Percentiles rank a stretch among this genome's conserved stretches.
Evolutionary conservation across 2,329 filamentous ascomycete genomes (phyloP).

Genomic region (Salinomyces thailandicus): DNA sequence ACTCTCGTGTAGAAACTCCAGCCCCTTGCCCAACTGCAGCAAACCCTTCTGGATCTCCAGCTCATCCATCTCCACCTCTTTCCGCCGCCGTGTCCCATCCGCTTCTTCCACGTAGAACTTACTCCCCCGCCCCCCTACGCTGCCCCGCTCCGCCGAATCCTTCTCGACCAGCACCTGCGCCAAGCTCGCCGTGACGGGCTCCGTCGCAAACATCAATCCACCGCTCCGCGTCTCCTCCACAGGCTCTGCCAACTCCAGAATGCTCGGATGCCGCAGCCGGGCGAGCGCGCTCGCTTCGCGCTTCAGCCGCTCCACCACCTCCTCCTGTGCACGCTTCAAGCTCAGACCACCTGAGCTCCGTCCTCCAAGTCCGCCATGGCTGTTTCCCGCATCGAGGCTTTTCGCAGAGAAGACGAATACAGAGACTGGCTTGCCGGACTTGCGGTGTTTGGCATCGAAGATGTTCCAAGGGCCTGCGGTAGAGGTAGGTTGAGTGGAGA

Average conservation of each 20-base stretch:
- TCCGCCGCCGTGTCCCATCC: slow-evolving; percentile 56
- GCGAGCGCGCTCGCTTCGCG: slow-evolving; percentile 86
- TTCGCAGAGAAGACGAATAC: slow-evolving; percentile 94
- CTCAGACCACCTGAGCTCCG: slow-evolving; percentile 52
- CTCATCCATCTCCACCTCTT: slow-evolving; percentile 89
- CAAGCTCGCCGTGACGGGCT: slow-evolving; percentile 81
- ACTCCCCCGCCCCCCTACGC: slow-evolving; percentile 55
- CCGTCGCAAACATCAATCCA: slow-evolving; percentile 90
- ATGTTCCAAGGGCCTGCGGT: slow-evolving; percentile 92
- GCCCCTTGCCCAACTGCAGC: slow-evolving; percentile 81
- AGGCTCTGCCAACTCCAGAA: slow-evolving; percentile 86
- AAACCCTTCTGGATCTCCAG: slow-evolving; percentile 95
- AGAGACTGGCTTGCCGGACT: slow-evolving; percentile 76
- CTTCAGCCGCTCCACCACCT: slow-evolving; percentile 81
- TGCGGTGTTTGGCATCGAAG: slow-evolving; percentile 94
- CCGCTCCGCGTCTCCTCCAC: slow-evolving; percentile 89
- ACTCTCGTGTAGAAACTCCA: slow-evolving; percentile 93
- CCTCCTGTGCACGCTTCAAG: slow-evolving; percentile 72
- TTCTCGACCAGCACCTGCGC: slow-evolving; percentile 74
- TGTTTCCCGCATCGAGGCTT: slow-evolving; percentile 55
- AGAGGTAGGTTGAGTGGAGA: slow-evolving; percentile 65
- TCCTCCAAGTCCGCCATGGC: slow-evolving; percentile 32
- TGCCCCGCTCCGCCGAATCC: slow-evolving; percentile 68
- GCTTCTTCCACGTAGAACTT: slow-evolving; percentile 72
- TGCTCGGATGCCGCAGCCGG: slow-evolving; percentile 77